Evolutionary conservation across 73 alveolate species (phyloP).

Genomic region (Paramecium pentaurelia): DNA sequence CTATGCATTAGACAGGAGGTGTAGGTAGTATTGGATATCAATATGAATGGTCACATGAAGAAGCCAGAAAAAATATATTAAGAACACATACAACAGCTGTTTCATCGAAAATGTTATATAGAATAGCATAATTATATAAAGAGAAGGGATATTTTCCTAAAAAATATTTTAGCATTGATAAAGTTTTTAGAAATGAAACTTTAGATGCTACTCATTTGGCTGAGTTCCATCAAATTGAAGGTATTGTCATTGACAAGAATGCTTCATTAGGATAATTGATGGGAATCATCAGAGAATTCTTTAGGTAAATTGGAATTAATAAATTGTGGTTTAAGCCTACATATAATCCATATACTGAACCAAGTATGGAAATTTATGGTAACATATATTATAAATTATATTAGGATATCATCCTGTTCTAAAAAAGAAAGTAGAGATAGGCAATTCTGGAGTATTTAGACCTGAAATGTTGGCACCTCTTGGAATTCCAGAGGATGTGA

Average conservation of each 20-base stretch:
- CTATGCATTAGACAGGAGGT: slow-evolving; percentile 98
- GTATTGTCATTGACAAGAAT: slow-evolving; percentile 98
- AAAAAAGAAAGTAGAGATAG: slow-evolving; percentile 86
- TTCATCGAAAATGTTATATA: slow-evolving; percentile 45
- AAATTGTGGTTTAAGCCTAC: slow-evolving; percentile 99
- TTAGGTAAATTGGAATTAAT: slow-evolving; percentile 97
- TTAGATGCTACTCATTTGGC: slow-evolving; percentile 99
- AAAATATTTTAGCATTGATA: slow-evolving; percentile 98
- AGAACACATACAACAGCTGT: slow-evolving; percentile 99
- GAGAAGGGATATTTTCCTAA: slow-evolving; percentile 96
- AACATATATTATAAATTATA: neutral
- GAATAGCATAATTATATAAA: slow-evolving; percentile 67
- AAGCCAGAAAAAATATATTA: slow-evolving; percentile 97
- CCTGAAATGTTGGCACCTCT: slow-evolving; percentile 99
- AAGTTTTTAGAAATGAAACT: slow-evolving; percentile 99
- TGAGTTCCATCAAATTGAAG: slow-evolving; percentile 99
- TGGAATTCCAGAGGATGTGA: slow-evolving; percentile 99
- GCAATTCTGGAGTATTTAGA: slow-evolving; percentile 99
- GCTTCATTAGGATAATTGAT: slow-evolving; percentile 95
- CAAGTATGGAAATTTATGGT: slow-evolving; percentile 93
- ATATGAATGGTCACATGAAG: slow-evolving; percentile 97
- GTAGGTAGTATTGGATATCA: slow-evolving; percentile 97
- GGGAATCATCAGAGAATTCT: slow-evolving; percentile 95
- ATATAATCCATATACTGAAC: slow-evolving; percentile 99
- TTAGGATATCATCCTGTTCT: slow-evolving; percentile 41